Percentiles rank a stretch among this genome's conserved stretches.
phyloP scores from a whole-genome alignment of 2,329 filamentous ascomycete genomes.

The Epichloe gansuensis region DNA sequence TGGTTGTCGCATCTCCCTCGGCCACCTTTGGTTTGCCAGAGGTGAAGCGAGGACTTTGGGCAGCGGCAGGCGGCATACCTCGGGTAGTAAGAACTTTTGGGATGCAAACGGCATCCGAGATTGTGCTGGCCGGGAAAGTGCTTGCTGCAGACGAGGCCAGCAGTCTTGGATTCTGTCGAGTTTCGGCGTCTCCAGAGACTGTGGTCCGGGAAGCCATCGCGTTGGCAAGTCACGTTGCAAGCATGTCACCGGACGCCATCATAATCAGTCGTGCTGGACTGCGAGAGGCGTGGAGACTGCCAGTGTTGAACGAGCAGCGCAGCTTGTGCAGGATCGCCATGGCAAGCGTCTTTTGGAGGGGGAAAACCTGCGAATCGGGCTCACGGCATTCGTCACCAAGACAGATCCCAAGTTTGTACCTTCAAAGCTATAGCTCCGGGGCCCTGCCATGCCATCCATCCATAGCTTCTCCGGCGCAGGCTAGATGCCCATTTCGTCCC shows the following conservation, averaged over 20 bases:
- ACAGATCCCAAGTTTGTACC: slow-evolving; percentile 35
- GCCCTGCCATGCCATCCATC: too few species aligned
- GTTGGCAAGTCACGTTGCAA: slow-evolving; percentile 22
- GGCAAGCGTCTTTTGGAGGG: slow-evolving; percentile 26
- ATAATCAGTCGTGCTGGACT: slow-evolving; percentile 28
- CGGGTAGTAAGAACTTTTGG: slow-evolving; percentile 34
- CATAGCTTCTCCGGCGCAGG: too few species aligned
- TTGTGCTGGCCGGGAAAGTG: slow-evolving; percentile 34
- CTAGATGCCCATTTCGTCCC: too few species aligned
- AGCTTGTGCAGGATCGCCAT: slow-evolving; percentile 30
- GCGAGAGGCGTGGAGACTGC: slow-evolving; percentile 26
- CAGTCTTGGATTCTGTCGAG: slow-evolving; percentile 16
- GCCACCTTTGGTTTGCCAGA: slow-evolving; percentile 42
- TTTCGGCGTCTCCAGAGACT: slow-evolving; percentile 25
- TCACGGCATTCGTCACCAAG: slow-evolving; percentile 40
- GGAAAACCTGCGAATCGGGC: slow-evolving; percentile 36
- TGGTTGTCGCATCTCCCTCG: slow-evolving; percentile 38
- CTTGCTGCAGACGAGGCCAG: slow-evolving; percentile 29
- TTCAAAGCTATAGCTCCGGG: slow-evolving; percentile 28
- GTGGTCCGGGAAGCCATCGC: slow-evolving; percentile 24
- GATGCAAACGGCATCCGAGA: slow-evolving; percentile 35
- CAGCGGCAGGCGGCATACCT: slow-evolving; percentile 38
- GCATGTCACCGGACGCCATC: slow-evolving; percentile 24
- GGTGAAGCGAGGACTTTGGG: slow-evolving; percentile 40
- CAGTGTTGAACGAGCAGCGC: slow-evolving; percentile 26